Conservation (phyloP, 768 basidiomycete genomes). For the Mycena haematopus region DNA sequence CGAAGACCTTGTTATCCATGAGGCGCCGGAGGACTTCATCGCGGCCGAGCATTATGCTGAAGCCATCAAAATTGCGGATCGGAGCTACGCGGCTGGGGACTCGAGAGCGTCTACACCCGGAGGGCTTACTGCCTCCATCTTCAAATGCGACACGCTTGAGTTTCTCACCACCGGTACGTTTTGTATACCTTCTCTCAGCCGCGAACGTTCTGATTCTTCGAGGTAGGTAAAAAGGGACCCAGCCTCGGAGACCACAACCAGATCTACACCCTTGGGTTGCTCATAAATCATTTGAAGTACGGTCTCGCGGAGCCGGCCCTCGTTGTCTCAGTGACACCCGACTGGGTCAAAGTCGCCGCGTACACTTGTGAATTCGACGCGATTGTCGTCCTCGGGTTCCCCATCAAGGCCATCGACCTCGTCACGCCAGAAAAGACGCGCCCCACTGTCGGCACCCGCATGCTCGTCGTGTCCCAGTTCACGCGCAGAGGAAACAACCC, state of each 20-base stretch:
- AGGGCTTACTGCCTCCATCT: constrained; percentile 28
- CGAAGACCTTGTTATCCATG: constrained; percentile 17
- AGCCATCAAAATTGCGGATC: constrained; percentile 26
- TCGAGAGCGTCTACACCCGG: constrained; percentile 25
- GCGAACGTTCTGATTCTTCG: background rate
- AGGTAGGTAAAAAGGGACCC: constrained; percentile 13
- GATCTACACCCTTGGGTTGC: constrained; percentile 28
- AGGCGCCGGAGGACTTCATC: constrained; percentile 22
- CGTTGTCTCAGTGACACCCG: constrained; percentile 25
- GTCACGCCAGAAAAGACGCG: constrained; percentile 19
- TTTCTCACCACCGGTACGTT: constrained; percentile 19
- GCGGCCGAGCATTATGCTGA: constrained; percentile 25
- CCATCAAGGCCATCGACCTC: constrained; percentile 24
- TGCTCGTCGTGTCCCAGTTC: constrained; percentile 30
- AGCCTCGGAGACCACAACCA: constrained; percentile 26
- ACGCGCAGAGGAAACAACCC: constrained; percentile 15
- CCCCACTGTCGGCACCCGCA: constrained; percentile 23
- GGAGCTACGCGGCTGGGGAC: constrained; percentile 19
- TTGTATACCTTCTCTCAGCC: no score
- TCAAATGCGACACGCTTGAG: constrained; percentile 29
- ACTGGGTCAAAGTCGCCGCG: constrained; percentile 31
- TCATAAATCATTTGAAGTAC: constrained; percentile 31
- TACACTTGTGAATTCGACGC: constrained; percentile 28
- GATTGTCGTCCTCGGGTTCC: constrained; percentile 30
- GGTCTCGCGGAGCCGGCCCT: constrained; percentile 28